phyloP scores from a whole-genome alignment of 495 filamentous ascomycete species.

The Friedmanniomyces simplex region DNA sequence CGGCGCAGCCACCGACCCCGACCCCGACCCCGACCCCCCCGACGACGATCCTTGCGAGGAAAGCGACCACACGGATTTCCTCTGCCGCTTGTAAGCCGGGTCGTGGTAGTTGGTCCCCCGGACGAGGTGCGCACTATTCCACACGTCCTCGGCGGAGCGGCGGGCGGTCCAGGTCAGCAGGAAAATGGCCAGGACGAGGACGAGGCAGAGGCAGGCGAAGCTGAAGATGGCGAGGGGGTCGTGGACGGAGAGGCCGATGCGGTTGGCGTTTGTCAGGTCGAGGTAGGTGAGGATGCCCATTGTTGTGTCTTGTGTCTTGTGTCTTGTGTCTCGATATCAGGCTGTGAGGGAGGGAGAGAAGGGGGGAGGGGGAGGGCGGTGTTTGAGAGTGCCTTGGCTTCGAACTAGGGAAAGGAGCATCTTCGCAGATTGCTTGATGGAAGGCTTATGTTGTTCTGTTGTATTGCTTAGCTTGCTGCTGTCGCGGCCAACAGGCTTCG shows the following conservation, averaged over 20 bases:
- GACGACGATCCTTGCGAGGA: neutral
- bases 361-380: no score
- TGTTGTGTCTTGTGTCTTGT: no score
- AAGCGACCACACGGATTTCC: neutral
- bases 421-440: neutral
- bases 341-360: no score
- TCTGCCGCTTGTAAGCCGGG: neutral
- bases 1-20: neutral
- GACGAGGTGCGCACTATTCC: neutral
- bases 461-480: neutral
- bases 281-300: neutral
- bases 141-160: neutral
- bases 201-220: neutral
- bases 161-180: neutral
- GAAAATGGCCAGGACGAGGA: neutral
- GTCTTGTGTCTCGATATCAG: neutral
- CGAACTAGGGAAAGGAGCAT: neutral
- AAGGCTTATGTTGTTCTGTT: neutral
- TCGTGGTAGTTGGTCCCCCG: neutral
- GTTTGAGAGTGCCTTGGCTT: no score
- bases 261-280: neutral
- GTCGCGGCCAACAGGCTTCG: neutral
- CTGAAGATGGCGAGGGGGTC: slow-evolving; percentile 1
- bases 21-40: neutral
- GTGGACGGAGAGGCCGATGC: neutral